Evolutionary conservation across 306 rosid genomes (phyloP), one percentile per base, ranked within the genome.

Genomic region (Sindora glabra): DNA sequence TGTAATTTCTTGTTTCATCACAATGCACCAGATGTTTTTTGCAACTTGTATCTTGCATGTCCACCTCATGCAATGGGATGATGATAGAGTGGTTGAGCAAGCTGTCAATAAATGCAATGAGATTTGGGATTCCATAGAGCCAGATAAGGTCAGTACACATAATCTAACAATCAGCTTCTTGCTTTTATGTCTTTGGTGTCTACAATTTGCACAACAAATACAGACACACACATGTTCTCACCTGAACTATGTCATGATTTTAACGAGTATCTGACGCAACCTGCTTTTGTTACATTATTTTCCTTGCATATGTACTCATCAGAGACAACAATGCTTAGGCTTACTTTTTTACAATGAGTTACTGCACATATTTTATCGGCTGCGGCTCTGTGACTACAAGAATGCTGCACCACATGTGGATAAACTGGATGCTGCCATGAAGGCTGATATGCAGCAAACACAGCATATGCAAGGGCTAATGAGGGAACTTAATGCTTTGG

Each of bases 21-120:
- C 55, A n/a, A 61, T 79, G 73, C 37, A 38, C 53, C 79, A 91
- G 96, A 91, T 91, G 98, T 91, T 91, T 76, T 91, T 91, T 56
- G 96, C 92, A 45, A 83, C 98, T 58, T 85, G 88, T 57, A 80
- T 83, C 65, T 78, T 91, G 74, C 98, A 91, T 26, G 96, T 88
- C 68, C 89, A 82, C 70, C 95, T 91, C 48, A 88, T 91, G 95
- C 95, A 83, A 80, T 91, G 98, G 98, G 82, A 85, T 25, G 89
- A 85, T 72, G 86, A 75, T 65, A 79, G 44, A 36, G 60, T 83
- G 67, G 95, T 91, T 56, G 86, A 81, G 78, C 96, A 69, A 51
- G 92, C 98, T 70, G 96, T 79, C 61, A 74, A 69, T 49, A 86
- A 51, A 73, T 88, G 98, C 46, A 80, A 77, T 22, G 86, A 71